A percentile compares a stretch with the other conserved stretches of the same genome.
Evolutionary conservation across 2,329 filamentous ascomycete species (phyloP).

Genomic region (Talaromyces sp.): DNA sequence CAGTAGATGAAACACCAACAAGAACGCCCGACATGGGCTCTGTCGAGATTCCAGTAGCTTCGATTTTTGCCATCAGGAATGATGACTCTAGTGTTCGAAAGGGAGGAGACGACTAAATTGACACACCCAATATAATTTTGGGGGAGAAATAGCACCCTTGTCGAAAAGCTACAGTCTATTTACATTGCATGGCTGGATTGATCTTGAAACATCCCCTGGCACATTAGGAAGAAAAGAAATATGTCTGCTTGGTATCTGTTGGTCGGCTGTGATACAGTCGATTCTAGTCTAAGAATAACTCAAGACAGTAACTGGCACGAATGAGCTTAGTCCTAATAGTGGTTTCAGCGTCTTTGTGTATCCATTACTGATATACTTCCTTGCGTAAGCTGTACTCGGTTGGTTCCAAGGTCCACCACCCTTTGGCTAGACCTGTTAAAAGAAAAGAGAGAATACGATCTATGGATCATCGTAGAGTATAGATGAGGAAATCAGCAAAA

Average conservation of each 20-base stretch:
- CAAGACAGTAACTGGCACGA: too few relatives aligned
- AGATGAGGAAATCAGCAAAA: not conserved
- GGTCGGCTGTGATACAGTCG: not conserved
- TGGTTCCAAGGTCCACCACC: not conserved
- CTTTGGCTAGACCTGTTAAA: not conserved
- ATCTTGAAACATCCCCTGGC: not conserved
- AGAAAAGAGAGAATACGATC: not conserved
- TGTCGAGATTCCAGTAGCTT: not conserved
- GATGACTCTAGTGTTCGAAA: not conserved
- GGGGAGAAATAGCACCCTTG: not conserved
- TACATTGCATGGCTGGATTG: not conserved
- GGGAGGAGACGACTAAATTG: not conserved
- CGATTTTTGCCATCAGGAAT: not conserved
- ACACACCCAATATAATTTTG: not conserved
- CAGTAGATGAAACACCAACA: not conserved
- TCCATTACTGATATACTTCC: not conserved
- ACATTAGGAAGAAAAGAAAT: not conserved
- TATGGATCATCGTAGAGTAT: too few relatives aligned
- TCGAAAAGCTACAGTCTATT: not conserved
- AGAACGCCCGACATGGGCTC: not conserved
- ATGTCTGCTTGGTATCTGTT: not conserved
- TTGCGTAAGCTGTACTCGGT: not conserved
- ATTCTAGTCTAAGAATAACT: not conserved
- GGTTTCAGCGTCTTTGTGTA: not conserved
- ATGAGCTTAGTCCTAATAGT: not conserved